These are phyloP conservation scores for Wickerhamiella hasegawae DNA, from an alignment of 805 yeast genomes.

Conservation along the genomic window DNA sequence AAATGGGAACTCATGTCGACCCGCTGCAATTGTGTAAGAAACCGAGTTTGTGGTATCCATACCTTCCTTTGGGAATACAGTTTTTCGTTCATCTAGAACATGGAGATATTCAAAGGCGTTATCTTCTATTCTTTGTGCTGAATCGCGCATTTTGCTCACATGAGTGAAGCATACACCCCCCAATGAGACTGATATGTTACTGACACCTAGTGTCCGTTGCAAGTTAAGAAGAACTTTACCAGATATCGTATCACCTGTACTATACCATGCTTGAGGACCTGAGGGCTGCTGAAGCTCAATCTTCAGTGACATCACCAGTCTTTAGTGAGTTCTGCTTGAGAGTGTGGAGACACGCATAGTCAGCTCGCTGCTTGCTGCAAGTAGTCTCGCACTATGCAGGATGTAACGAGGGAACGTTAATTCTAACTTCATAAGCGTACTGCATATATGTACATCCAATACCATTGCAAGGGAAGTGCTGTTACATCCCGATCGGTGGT, in stretches of 20 bases:
- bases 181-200: constrained; percentile 34
- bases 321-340: too few species aligned
- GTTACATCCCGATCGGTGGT: too few species aligned
- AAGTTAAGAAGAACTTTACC: constrained; percentile 1
- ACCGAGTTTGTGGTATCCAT: constrained; percentile 7
- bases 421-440: too few species aligned
- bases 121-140: constrained; percentile 12
- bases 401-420: too few species aligned
- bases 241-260: constrained; percentile 3
- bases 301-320: constrained; percentile 3
- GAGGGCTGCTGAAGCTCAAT: constrained; percentile 1
- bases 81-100: constrained; percentile 17
- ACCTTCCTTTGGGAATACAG: constrained; percentile 21
- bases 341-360: too few species aligned
- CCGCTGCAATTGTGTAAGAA: constrained; percentile 21
- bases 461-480: too few species aligned
- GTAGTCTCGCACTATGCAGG: too few species aligned
- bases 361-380: too few species aligned
- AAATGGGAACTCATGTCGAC: constrained; percentile 23
- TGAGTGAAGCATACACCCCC: constrained; percentile 58
- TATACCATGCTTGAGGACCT: constrained; percentile 7
- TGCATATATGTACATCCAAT: too few species aligned
- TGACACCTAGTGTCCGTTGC: constrained; percentile 1
- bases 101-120: constrained; percentile 13
- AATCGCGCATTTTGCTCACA: constrained; percentile 18